Percentiles rank a stretch among this genome's conserved stretches.
phyloP scores from a whole-genome alignment of 2,329 filamentous ascomycete species.

The Alternaria dauci region DNA sequence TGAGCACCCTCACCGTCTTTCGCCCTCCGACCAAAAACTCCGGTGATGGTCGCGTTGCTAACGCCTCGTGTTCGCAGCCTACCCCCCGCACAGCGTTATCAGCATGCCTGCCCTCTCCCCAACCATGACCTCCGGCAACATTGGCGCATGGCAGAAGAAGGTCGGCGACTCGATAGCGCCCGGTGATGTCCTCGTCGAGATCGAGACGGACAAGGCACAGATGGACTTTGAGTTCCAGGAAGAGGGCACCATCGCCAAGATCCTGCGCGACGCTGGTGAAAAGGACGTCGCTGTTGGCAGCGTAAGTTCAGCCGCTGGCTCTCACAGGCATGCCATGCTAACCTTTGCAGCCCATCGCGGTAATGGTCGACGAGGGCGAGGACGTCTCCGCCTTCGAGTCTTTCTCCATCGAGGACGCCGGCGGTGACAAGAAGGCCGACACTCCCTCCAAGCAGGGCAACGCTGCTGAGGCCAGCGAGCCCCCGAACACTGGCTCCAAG shows the following conservation, averaged over 20 bases:
- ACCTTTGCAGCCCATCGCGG: conserved; percentile 81
- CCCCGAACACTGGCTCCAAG: conserved; percentile 64
- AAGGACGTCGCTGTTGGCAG: conserved; percentile 95
- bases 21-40: background rate
- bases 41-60: conserved; percentile 38
- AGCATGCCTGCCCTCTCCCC: conserved; percentile 98
- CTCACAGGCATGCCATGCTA: conserved; percentile 24
- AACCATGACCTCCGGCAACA: conserved; percentile 96
- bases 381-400: conserved; percentile 88
- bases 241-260: conserved; percentile 92
- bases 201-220: conserved; percentile 99
- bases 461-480: conserved; percentile 68
- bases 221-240: conserved; percentile 99
- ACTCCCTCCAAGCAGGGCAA: conserved; percentile 69
- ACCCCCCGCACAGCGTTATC: conserved; percentile 92
- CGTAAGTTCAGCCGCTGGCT: conserved; percentile 63
- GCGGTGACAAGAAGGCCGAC: conserved; percentile 76
- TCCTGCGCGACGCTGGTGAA: conserved; percentile 88
- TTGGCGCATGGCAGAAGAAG: conserved; percentile 98
- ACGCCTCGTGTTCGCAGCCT: conserved; percentile 68
- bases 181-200: conserved; percentile 95
- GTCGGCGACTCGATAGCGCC: conserved; percentile 84
- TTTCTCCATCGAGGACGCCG: conserved; percentile 89
- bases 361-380: conserved; percentile 89
- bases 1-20: conserved; percentile 50